A percentile compares a stretch with the other conserved stretches of the same genome.
Conservation (phyloP, 2,329 filamentous ascomycete species). For the Aspergillus piperis region DNA sequence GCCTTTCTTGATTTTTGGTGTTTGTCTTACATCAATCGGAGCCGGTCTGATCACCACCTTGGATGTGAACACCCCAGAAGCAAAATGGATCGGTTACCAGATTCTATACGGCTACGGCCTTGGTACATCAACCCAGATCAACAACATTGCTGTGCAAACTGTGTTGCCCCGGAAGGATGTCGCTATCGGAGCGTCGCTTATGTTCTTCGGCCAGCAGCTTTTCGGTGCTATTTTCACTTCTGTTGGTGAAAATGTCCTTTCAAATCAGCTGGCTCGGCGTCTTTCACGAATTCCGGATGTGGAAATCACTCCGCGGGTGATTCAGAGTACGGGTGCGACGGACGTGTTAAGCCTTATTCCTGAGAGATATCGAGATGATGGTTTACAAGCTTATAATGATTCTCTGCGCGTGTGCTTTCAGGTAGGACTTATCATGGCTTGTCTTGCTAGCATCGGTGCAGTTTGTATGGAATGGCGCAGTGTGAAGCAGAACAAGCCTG, state of each 20-base stretch:
- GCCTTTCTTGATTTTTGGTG: constrained; percentile 42
- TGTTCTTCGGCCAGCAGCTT: constrained; percentile 40
- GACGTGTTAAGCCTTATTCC: neutral
- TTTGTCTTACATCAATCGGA: constrained; percentile 40
- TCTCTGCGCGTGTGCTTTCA: neutral
- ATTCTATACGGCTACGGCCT: constrained; percentile 38
- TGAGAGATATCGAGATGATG: neutral
- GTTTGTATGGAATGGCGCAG: constrained; percentile 15
- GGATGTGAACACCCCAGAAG: constrained; percentile 31
- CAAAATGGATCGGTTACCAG: constrained; percentile 45
- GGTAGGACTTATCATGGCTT: neutral
- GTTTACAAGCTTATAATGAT: constrained; percentile 2
- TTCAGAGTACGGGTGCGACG: neutral
- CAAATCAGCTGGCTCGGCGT: constrained; percentile 27
- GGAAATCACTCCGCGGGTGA: neutral
- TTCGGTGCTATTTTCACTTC: constrained; percentile 53
- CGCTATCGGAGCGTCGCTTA: constrained; percentile 38
- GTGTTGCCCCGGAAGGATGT: constrained; percentile 35
- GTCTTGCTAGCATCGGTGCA: constrained; percentile 11
- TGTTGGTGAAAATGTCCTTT: constrained; percentile 54
- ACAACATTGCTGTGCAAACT: constrained; percentile 40
- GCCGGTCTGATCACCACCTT: constrained; percentile 46
- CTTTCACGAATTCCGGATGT: constrained; percentile 4
- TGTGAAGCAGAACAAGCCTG: constrained; percentile 9
- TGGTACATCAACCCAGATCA: constrained; percentile 40